phyloP scores from a whole-genome alignment of 1,284 basidiomycete genomes.

The Rhizopogon parksii region DNA sequence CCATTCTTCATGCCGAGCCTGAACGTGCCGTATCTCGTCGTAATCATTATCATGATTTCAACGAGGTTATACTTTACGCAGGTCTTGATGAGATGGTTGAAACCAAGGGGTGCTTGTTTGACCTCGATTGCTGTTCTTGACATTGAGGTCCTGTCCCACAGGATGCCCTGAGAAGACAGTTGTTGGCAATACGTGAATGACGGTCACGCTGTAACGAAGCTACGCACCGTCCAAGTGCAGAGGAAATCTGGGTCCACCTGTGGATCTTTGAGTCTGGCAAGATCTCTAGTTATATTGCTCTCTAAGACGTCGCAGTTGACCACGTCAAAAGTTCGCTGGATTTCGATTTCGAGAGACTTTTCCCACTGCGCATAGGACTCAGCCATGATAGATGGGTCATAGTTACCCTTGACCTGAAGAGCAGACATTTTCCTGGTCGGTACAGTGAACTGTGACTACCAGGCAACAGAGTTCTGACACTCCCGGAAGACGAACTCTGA shows the following conservation, averaged over 20 bases:
- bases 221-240: conserved; percentile 1
- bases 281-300: background rate
- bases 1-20: background rate
- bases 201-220: background rate
- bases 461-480: too few species aligned
- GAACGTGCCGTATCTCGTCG: background rate
- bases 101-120: background rate
- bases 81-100: background rate
- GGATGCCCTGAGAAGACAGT: background rate
- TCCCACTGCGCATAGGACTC: conserved; percentile 2
- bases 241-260: background rate
- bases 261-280: background rate
- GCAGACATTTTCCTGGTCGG: background rate
- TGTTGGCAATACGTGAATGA: background rate
- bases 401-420: background rate
- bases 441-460: background rate
- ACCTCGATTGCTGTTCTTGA: background rate
- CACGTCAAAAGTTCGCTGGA: background rate
- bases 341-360: conserved; percentile 1
- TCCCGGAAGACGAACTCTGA: too few species aligned
- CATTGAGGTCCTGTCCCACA: background rate
- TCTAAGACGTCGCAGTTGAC: background rate
- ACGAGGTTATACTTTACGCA: background rate
- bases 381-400: background rate
- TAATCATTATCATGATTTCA: conserved; percentile 1